Evolutionary conservation across 2,329 filamentous ascomycete species (phyloP), one percentile per base, ranked within the genome.

Genomic region (Ceratocystis huliohia): DNA sequence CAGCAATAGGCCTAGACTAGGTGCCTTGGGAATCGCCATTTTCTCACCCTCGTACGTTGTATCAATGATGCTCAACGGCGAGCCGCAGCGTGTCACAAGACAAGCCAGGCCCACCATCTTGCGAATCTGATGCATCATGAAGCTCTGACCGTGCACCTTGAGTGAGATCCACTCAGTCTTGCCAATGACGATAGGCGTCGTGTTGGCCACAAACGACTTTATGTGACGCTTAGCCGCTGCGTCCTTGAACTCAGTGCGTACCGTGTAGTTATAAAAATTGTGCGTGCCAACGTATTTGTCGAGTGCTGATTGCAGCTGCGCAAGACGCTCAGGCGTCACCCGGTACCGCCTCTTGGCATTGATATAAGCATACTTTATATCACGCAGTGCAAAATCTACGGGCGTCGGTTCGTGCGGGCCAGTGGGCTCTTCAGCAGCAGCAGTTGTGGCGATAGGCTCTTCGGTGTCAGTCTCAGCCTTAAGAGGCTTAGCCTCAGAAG

Each of bases 51-150:
- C 84, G 74, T 96, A 96, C 68, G 86, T 89, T 68, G 95, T 83
- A 0, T 78, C 74, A 70, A 99, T 89, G 33, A 88, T 84, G 10
- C 83, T 78, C 3, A 86, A 79, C 3, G 88, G 81, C n/a, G 87
- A 87, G 63, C 91, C 94, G 74, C 89, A 95, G 46, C 94, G 87
- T 5, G 95, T 88, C 5, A 93, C 80, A 68, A 99, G 80, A 44
- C 90, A 85, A 7, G 86, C 90, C 88, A 99, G 91, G 66, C 89
- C 91, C 17, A 99, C 90, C 94, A 99, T 97, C 78, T 97, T 99
- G 73, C 94, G 88, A 76, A 99, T 99, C 78, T 99, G 94, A 76
- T 99, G 94, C 94, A 99, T 99, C 94, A 99, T 99, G 81, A 99
- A 99, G 73, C 88, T 93, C 76, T 99, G 94, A 0, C 94, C 94